phyloP scores from a whole-genome alignment of 2,329 filamentous ascomycete genomes.

The Aspergillus viridinutans region DNA sequence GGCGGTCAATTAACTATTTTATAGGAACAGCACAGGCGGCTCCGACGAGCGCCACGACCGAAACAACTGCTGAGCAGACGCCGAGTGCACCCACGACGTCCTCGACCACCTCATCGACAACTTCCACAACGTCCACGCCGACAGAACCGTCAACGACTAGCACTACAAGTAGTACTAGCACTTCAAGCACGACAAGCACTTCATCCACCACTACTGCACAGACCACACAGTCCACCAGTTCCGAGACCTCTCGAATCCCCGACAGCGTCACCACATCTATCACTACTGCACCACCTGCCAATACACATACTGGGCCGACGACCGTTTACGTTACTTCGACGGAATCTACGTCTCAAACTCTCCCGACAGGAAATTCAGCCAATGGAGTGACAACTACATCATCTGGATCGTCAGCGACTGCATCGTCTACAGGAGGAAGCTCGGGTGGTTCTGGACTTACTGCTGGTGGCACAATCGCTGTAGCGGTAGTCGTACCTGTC shows the following conservation, averaged over 20 bases:
- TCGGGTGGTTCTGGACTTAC: constrained; percentile 35
- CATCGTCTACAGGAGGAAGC: constrained; percentile 22
- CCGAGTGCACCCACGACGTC: constrained; percentile 9
- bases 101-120: constrained; percentile 10
- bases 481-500: constrained; percentile 92
- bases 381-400: constrained; percentile 23
- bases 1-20: background rate
- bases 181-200: constrained; percentile 11
- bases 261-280: constrained; percentile 16
- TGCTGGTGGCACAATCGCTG: constrained; percentile 68
- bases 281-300: constrained; percentile 3
- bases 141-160: constrained; percentile 2
- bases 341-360: constrained; percentile 5
- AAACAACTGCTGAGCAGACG: constrained; percentile 8
- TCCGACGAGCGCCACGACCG: constrained; percentile 5
- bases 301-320: background rate
- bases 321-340: constrained; percentile 12
- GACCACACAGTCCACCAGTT: constrained; percentile 2
- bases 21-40: constrained; percentile 4
- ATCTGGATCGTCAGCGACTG: constrained; percentile 21
- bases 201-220: constrained; percentile 9
- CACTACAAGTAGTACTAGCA: constrained; percentile 17
- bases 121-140: constrained; percentile 9
- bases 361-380: constrained; percentile 16
- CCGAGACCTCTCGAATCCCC: constrained; percentile 14